Base-by-base conservation (phyloP, 2,329 filamentous ascomycete species). In the Pestalotiopsis sp. region DNA sequence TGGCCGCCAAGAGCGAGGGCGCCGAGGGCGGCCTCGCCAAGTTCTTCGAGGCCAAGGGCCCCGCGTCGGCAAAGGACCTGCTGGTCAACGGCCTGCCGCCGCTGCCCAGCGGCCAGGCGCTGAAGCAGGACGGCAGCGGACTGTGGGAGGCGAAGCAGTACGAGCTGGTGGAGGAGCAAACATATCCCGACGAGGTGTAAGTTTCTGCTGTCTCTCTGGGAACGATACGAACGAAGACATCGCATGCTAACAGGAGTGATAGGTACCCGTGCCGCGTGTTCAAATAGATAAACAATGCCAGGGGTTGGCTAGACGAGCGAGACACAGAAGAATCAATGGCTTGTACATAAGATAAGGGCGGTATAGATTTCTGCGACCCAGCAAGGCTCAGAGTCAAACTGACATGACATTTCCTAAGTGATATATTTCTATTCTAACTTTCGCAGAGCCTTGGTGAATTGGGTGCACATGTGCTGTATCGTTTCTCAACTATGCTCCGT, bases 41-140 rank as follows among this genome's bases (percentile, higher is more conserved):
- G 67, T 92, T 90, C 71, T 91, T 98, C 70, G 88, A 93, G 83
- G 89, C 89, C 80, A 87, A 90, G 73, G 75, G 83, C 17, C 83
- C 82, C 67, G 78, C 75, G 41, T 76, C 77, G 2, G 80, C 78
- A 41, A 79, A 82, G 73, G 88, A 95, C 68, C 80, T 98, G 71
- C 90, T 93, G 65, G 86, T 92, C 59, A 86, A 92, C 75, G 95
- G 95, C 1, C 81, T 99, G 81, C 96, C 96, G 68, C 96, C 96
- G n/a, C 82, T 92, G 76, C 96, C 95, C 17, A 90, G 90, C 76
- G 91, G 93, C n/a, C 82, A 90, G 80, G 88, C 84, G 73, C 75
- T 86, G 69, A 80, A 81, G 73, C 80, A 80, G 61, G 82, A 80
- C 60, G 86, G 67, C 25, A 70, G 76, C 58, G 77, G 86, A 58